Evolutionary conservation across 768 basidiomycete genomes (phyloP).

Genomic region (Mycena pura): DNA sequence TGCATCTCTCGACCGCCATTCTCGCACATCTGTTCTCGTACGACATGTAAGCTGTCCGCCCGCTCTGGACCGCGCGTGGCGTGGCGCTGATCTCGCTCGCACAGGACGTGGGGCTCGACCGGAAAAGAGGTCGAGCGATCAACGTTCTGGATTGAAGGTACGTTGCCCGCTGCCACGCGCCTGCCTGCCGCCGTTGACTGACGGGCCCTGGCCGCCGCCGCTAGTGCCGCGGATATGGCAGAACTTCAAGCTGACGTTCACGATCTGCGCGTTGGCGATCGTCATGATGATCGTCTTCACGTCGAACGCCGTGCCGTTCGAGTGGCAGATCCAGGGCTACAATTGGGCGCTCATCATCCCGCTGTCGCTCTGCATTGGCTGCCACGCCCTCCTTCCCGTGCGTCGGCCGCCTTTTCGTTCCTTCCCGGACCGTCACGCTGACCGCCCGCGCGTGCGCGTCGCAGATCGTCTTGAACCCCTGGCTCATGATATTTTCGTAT

Average conservation of each 20-base stretch:
- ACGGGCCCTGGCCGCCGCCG: slow-evolving; percentile 9
- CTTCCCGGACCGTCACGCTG: slow-evolving; percentile 10
- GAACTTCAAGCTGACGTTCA: slow-evolving; percentile 78
- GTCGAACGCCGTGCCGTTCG: slow-evolving; percentile 60
- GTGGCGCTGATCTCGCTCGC: neutral
- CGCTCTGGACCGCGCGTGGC: neutral
- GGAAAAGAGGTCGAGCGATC: slow-evolving; percentile 86
- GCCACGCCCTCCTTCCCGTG: slow-evolving; percentile 76
- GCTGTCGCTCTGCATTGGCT: slow-evolving; percentile 68
- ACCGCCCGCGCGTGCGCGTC: too few relatives aligned
- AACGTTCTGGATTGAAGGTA: slow-evolving; percentile 85
- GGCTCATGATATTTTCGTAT: slow-evolving; percentile 84
- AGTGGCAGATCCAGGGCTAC: slow-evolving; percentile 69
- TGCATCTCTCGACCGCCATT: slow-evolving; percentile 72
- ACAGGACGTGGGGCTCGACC: slow-evolving; percentile 62
- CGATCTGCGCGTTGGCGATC: slow-evolving; percentile 64
- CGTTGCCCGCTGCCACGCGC: slow-evolving; percentile 9
- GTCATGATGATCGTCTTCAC: slow-evolving; percentile 69
- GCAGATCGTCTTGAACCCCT: slow-evolving; percentile 81
- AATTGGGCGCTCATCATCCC: slow-evolving; percentile 81
- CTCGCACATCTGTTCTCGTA: slow-evolving; percentile 75
- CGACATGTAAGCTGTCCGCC: slow-evolving; percentile 48
- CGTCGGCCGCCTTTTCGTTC: slow-evolving; percentile 33
- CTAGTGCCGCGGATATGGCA: slow-evolving; percentile 81
- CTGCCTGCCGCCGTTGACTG: neutral